Conservation (phyloP, 768 basidiomycete species). For the Rhodotorula babjevae region DNA sequence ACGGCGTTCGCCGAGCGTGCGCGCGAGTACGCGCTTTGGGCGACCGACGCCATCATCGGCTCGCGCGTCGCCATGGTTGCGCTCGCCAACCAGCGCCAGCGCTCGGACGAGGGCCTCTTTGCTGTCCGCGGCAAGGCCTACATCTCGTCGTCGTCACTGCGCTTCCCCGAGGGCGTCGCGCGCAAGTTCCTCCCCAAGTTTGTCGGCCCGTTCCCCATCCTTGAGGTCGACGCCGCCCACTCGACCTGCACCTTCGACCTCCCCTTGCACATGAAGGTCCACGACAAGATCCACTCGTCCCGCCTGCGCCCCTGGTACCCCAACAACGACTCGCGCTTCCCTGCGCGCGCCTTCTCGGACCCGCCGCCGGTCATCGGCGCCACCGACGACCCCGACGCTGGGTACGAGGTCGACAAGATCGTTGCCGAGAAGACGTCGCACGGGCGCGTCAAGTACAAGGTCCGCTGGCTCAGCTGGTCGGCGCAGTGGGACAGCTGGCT, state of each 20-base stretch:
- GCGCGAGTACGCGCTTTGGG: not conserved
- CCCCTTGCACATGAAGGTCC: not conserved
- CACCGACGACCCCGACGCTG: no score
- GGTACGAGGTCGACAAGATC: no score
- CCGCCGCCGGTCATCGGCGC: no score
- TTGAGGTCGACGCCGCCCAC: not conserved
- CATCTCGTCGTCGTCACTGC: not conserved
- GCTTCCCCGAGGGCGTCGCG: not conserved
- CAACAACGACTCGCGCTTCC: not conserved
- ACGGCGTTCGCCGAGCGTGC: no score
- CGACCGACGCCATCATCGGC: not conserved
- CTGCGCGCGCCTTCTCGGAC: slow-evolving; percentile 25
- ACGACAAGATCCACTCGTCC: not conserved
- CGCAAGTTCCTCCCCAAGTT: slow-evolving; percentile 42
- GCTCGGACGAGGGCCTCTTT: not conserved
- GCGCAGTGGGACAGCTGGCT: no score
- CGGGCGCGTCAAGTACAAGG: no score
- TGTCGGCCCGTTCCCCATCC: slow-evolving; percentile 38
- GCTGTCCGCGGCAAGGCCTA: not conserved
- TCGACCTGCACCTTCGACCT: not conserved
- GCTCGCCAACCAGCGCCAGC: not conserved
- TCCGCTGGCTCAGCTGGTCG: no score
- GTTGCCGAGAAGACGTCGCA: no score
- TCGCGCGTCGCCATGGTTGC: not conserved
- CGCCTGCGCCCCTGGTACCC: not conserved